Percentiles rank a stretch among this genome's conserved stretches.
phyloP scores from a whole-genome alignment of 345 rosid species.

The Pseudoturritis turrita region DNA sequence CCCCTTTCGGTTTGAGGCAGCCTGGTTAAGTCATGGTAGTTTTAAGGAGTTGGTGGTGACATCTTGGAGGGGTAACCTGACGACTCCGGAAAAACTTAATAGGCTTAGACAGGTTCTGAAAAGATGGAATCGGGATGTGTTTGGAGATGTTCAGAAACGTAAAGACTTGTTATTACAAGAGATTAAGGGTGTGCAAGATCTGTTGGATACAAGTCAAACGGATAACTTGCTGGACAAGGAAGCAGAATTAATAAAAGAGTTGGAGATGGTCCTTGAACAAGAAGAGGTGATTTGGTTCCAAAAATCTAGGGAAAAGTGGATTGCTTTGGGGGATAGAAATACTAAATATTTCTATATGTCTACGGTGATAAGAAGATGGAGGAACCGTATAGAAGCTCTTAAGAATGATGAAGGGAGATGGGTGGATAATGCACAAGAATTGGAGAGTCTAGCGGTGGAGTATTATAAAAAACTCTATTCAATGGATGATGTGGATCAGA shows the following conservation, averaged over 20 bases:
- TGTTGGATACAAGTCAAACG: too few species aligned
- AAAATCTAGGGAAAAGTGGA: neutral
- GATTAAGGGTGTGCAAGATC: too few species aligned
- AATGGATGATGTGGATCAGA: neutral
- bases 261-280: neutral
- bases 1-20: too few species aligned
- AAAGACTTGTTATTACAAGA: too few species aligned
- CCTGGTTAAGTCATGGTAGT: too few species aligned
- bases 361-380: neutral
- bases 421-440: neutral
- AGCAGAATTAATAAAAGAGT: neutral
- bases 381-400: neutral
- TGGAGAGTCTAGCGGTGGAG: neutral
- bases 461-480: neutral
- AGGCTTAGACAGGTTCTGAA: too few species aligned
- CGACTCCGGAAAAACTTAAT: too few species aligned
- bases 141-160: too few species aligned
- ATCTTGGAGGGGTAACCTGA: too few species aligned
- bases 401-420: neutral
- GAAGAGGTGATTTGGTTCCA: neutral
- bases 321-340: neutral
- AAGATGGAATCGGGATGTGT: too few species aligned
- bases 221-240: neutral
- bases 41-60: too few species aligned
- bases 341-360: neutral